These are phyloP conservation scores for Pythium coloratum DNA, from an alignment of 352 stramenopile genomes.

Conservation along the genomic window DNA sequence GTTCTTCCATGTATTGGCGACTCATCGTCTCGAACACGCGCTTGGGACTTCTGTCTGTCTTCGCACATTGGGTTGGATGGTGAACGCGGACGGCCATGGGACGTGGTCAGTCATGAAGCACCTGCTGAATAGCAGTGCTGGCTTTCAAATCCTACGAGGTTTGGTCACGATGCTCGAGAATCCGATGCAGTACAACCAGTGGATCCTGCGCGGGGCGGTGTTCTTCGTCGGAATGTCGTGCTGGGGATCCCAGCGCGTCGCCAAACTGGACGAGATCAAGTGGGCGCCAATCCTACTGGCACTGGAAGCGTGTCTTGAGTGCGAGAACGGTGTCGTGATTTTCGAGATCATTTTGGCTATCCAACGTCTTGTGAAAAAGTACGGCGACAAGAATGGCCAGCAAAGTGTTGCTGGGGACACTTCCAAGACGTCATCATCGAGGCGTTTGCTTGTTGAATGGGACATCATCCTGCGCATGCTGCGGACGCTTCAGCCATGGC, in stretches of 20 bases:
- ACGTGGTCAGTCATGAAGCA: conserved; percentile 86
- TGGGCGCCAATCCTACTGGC: conserved; percentile 73
- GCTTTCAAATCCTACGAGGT: conserved; percentile 70
- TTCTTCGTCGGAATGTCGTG: conserved; percentile 90
- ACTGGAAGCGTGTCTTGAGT: conserved; percentile 59
- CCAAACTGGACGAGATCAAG: conserved; percentile 70
- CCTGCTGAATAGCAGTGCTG: conserved; percentile 58
- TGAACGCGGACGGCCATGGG: conserved; percentile 80
- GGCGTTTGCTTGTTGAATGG: conserved; percentile 64
- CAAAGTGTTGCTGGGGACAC: not conserved
- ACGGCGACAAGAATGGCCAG: conserved; percentile 37
- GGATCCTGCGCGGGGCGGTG: conserved; percentile 77
- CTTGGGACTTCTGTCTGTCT: conserved; percentile 63
- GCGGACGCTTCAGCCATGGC: conserved; percentile 58
- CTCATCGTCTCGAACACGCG: conserved; percentile 57
- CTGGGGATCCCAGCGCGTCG: conserved; percentile 81
- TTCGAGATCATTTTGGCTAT: conserved; percentile 88
- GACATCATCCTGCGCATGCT: conserved; percentile 86
- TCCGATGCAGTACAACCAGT: conserved; percentile 51
- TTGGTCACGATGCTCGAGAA: conserved; percentile 76
- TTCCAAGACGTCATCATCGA: not conserved
- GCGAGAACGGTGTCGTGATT: conserved; percentile 75
- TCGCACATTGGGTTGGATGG: conserved; percentile 77
- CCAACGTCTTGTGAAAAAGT: conserved; percentile 88
- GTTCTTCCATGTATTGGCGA: conserved; percentile 77